phyloP scores from a whole-genome alignment of 176 grass and related monocot species.

The Raddia guianensis region DNA sequence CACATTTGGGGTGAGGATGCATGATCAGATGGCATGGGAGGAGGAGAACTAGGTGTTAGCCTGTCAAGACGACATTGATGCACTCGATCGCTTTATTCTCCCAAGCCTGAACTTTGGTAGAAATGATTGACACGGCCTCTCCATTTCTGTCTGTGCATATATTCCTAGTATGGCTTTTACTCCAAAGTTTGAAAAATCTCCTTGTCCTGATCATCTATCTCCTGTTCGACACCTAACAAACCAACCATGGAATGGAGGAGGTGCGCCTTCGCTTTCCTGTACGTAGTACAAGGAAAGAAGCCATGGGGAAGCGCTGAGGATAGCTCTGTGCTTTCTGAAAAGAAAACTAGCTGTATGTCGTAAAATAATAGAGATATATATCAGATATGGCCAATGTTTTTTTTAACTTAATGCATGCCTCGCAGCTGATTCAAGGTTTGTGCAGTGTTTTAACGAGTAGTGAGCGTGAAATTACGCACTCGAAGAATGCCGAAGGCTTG shows the following conservation, averaged over 20 bases:
- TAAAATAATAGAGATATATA: too few relatives aligned
- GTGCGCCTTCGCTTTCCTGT: conserved; percentile 12
- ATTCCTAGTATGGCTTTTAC: conserved; percentile 80
- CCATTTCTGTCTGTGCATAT: conserved; percentile 67
- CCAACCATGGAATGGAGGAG: conserved; percentile 18
- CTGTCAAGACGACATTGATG: conserved; percentile 18
- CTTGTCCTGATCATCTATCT: conserved; percentile 19
- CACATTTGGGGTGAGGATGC: neutral
- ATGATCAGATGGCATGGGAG: neutral
- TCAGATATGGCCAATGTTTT: neutral
- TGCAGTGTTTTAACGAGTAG: neutral
- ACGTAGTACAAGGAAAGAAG: neutral
- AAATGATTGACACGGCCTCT: conserved; percentile 40
- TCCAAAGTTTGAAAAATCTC: conserved; percentile 16
- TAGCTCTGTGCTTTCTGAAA: neutral
- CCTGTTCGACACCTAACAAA: conserved; percentile 39
- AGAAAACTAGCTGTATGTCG: neutral
- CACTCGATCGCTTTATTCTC: conserved; percentile 54
- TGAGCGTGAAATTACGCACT: neutral
- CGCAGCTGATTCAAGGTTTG: neutral
- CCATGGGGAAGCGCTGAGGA: neutral
- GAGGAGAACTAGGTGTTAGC: conserved; percentile 17
- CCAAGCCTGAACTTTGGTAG: conserved; percentile 30
- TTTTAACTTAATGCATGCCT: neutral
- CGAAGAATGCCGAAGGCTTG: conserved; percentile 39